phyloP scores from a whole-genome alignment of 164 flowering plant genomes.

The Warburgia ugandensis region DNA sequence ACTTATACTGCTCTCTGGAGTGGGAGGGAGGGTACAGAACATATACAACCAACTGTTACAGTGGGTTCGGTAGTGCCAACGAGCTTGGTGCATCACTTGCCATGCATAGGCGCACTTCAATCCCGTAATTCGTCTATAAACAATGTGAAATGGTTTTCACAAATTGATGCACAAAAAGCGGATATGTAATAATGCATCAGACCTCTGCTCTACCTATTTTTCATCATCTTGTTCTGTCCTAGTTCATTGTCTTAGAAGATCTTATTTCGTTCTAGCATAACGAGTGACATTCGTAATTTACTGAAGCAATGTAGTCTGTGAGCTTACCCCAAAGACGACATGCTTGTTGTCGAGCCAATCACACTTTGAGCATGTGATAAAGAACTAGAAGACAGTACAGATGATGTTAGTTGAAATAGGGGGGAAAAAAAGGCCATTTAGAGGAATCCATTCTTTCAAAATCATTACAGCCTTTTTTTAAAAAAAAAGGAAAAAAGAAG shows the following conservation, averaged over 20 bases:
- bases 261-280: no score
- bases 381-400: constrained; percentile 23
- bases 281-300: neutral
- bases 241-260: no score
- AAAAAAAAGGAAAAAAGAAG: no score
- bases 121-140: neutral
- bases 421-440: neutral
- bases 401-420: neutral
- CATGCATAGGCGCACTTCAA: no score
- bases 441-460: neutral
- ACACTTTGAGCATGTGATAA: constrained; percentile 48
- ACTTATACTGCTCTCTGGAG: no score
- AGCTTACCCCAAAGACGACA: constrained; percentile 92
- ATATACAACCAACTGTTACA: no score
- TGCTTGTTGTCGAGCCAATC: constrained; percentile 99
- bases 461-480: no score
- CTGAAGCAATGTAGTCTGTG: neutral
- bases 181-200: neutral
- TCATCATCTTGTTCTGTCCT: no score
- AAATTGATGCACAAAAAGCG: neutral
- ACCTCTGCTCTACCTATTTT: neutral
- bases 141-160: neutral
- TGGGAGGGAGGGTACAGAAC: no score
- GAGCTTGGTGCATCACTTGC: no score
- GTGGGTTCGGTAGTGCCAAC: no score